phyloP scores from a whole-genome alignment of 2,329 filamentous ascomycete species.

The Microdochium bolleyi region DNA sequence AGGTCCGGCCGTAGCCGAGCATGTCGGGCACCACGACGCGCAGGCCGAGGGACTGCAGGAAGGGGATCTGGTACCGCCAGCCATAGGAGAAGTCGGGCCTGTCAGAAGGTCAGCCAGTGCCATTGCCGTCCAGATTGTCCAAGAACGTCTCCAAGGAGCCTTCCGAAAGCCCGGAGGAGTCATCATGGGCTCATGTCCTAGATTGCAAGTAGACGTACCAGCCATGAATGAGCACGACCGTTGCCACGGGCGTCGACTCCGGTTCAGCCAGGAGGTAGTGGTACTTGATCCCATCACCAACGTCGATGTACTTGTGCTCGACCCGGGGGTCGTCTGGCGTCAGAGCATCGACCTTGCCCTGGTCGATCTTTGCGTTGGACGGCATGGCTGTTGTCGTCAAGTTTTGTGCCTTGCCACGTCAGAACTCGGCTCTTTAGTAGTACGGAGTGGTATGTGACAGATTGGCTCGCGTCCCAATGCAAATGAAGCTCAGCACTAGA shows the following conservation, averaged over 20 bases:
- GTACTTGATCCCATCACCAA: slow-evolving; percentile 62
- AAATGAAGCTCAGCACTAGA: no score
- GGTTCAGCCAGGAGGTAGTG: slow-evolving; percentile 52
- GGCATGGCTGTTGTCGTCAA: neutral
- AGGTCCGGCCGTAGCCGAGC: slow-evolving; percentile 77
- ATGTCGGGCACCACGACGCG: slow-evolving; percentile 79
- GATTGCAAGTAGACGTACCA: slow-evolving; percentile 10
- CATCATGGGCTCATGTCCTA: no score
- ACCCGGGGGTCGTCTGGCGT: slow-evolving; percentile 58
- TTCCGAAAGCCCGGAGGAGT: neutral
- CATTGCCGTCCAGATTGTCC: neutral
- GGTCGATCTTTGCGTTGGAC: neutral
- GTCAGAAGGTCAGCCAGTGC: slow-evolving; percentile 37
- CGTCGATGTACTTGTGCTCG: slow-evolving; percentile 49
- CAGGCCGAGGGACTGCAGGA: slow-evolving; percentile 62
- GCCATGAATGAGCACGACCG: slow-evolving; percentile 35
- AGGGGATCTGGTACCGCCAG: slow-evolving; percentile 85
- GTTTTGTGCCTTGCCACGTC: no score
- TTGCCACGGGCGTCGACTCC: slow-evolving; percentile 31
- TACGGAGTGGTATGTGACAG: no score
- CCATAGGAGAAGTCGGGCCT: slow-evolving; percentile 79
- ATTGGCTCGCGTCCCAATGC: no score
- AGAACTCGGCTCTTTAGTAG: no score
- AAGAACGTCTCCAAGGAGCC: neutral
- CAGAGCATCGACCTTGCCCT: slow-evolving; percentile 47